Evolutionary conservation across 768 basidiomycete genomes (phyloP).

Genomic region (Collybia sordida): DNA sequence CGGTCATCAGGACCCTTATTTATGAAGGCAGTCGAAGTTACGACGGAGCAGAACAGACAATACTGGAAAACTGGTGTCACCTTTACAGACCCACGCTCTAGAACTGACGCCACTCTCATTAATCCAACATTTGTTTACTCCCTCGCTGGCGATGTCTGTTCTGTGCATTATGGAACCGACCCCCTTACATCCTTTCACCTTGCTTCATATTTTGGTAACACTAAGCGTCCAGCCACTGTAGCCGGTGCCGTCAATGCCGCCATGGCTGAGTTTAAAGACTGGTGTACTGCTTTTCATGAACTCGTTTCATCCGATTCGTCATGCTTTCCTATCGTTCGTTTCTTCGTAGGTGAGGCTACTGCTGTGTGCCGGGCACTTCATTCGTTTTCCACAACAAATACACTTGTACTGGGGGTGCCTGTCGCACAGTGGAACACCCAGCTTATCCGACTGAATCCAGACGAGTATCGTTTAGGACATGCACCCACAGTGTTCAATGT

Average conservation of each 20-base stretch:
- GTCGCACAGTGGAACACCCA: conserved; percentile 23
- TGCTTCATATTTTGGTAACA: conserved; percentile 19
- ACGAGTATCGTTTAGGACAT: conserved; percentile 15
- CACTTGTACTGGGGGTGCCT: conserved; percentile 12
- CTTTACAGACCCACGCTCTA: conserved; percentile 12
- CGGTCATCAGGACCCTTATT: conserved; percentile 8
- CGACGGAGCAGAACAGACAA: conserved; percentile 11
- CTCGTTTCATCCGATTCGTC: conserved; percentile 8
- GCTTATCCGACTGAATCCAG: conserved; percentile 25
- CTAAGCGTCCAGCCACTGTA: conserved; percentile 6
- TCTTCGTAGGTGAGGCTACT: conserved; percentile 25
- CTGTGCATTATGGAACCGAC: conserved; percentile 32
- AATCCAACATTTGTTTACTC: conserved; percentile 37
- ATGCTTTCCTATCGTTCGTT: conserved; percentile 17
- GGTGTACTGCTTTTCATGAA: conserved; percentile 26
- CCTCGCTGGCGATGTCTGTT: conserved; percentile 26
- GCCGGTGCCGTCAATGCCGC: conserved; percentile 10
- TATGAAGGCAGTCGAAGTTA: neutral
- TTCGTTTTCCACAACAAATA: conserved; percentile 5
- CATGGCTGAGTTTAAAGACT: conserved; percentile 12
- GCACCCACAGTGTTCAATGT: conserved; percentile 34
- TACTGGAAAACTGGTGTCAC: conserved; percentile 34
- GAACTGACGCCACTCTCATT: conserved; percentile 20
- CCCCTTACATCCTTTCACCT: conserved; percentile 31
- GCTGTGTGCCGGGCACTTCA: conserved; percentile 26